These are phyloP conservation scores for Aspergillus pseudotamarii DNA, from an alignment of 2,329 filamentous ascomycete genomes.

Conservation along the genomic window DNA sequence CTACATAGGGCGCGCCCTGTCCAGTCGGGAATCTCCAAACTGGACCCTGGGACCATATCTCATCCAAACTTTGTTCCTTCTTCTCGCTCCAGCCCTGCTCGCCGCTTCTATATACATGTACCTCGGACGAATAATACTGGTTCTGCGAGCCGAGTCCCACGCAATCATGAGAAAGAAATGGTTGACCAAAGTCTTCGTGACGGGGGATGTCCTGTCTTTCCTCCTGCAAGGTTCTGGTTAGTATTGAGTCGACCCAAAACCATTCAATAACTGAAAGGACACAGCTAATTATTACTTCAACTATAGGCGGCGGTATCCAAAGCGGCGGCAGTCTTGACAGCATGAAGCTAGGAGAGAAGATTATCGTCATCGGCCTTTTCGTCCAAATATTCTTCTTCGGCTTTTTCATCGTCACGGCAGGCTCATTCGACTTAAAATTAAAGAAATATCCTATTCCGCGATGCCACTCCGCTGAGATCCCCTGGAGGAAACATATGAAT, in stretches of 20 bases:
- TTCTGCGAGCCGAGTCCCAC: constrained; percentile 36
- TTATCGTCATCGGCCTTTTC: constrained; percentile 59
- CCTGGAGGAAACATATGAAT: constrained; percentile 15
- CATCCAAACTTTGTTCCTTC: constrained; percentile 38
- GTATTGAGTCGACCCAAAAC: background rate
- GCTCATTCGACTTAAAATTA: constrained; percentile 14
- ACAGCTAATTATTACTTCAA: background rate
- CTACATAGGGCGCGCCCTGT: constrained; percentile 28
- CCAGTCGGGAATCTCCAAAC: constrained; percentile 9
- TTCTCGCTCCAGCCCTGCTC: constrained; percentile 45
- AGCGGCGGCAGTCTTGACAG: constrained; percentile 8
- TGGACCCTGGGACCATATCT: constrained; percentile 30
- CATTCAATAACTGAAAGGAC: background rate
- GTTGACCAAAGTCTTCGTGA: constrained; percentile 44
- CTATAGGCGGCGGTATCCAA: constrained; percentile 22
- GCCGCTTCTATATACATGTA: constrained; percentile 46
- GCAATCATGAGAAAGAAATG: constrained; percentile 36
- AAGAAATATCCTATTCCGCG: constrained; percentile 10
- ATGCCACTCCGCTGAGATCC: constrained; percentile 1
- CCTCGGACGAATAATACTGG: constrained; percentile 40
- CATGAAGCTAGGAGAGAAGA: constrained; percentile 25
- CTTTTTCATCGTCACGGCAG: constrained; percentile 52
- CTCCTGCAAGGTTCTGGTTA: constrained; percentile 32
- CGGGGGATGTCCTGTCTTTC: constrained; percentile 38
- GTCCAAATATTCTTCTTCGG: constrained; percentile 63